Evolutionary conservation across 331 rosid genomes (phyloP), one percentile per base, ranked within the genome.

Genomic region (Prunus yedoensis): DNA sequence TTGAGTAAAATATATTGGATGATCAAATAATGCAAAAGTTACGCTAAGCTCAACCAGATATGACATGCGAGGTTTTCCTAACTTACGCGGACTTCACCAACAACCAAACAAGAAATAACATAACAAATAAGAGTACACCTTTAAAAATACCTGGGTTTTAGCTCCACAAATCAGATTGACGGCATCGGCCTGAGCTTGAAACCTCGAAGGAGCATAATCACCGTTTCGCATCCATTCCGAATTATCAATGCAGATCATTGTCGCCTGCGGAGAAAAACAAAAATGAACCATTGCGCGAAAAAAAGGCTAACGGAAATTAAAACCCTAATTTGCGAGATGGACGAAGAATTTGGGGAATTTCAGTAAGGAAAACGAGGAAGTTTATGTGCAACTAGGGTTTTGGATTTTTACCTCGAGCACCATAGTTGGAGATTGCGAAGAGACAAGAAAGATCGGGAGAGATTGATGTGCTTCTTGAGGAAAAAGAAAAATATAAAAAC

Each of bases 141-240:
- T 8, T 65, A 38, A 64, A 41, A 30, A 20, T 46, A 94, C 99
- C 96, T 94, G 97, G 2, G 99, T 94, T 77, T 94, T 94, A 58
- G 99, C 99, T 41, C 99, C 97, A 68, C 99, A 92, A 65, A 94
- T 90, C 65, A 94, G 90, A 81, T 90, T 92, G 68, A 94, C 94
- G 76, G 97, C 92, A 41, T 94, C 99, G 9, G 97, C 87, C 86
- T 89, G 99, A 69, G 99, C 95, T 87, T 87, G 92, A 85, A 92
- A 89, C 71, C 99, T 91, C 59, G 94, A 83, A 38, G 97, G 99
- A 18, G 88, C 3, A 62, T 88, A 94, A 74, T 94, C 99, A 1
- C 97, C 99, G 71, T 94, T 94, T 15, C 99, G 89, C 97, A 90
- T 92, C 99, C 99, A 94, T 77, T 94, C 97, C 8, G 97, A 94